Percentiles rank a stretch among this genome's conserved stretches.
These are phyloP conservation scores for Russula griseocarnosa DNA, from an alignment of 768 basidiomycete genomes.

Conservation along the genomic window DNA sequence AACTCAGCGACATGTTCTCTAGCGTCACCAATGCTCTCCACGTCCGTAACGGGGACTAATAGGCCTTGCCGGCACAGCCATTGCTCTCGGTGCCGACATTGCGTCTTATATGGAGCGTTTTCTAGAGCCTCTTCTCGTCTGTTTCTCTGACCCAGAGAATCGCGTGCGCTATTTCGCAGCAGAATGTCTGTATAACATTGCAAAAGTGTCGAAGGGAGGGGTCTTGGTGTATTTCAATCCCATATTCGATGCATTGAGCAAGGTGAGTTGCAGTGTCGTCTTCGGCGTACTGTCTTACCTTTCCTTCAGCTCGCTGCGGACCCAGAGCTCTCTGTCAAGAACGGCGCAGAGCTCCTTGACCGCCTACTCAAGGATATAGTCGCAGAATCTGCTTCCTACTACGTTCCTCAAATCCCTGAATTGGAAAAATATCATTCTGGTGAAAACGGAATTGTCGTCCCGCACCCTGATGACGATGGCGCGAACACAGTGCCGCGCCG, in stretches of 20 bases:
- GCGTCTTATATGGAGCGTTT: conserved; percentile 94
- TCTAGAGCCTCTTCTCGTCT: conserved; percentile 79
- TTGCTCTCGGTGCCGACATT: conserved; percentile 89
- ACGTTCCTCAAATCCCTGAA: conserved; percentile 84
- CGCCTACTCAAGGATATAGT: conserved; percentile 98
- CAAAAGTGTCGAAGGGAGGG: conserved; percentile 95
- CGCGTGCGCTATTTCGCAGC: conserved; percentile 96
- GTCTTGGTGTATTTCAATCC: conserved; percentile 97
- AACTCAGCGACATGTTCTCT: conserved; percentile 91
- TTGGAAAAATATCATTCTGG: conserved; percentile 61
- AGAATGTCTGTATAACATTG: conserved; percentile 97
- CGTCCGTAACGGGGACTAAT: conserved; percentile 93
- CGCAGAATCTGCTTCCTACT: conserved; percentile 91
- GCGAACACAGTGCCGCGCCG: conserved; percentile 45
- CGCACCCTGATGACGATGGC: conserved; percentile 53
- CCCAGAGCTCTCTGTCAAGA: conserved; percentile 93
- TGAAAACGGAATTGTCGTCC: conserved; percentile 56
- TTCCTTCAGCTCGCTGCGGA: conserved; percentile 82
- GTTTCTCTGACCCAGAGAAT: conserved; percentile 93
- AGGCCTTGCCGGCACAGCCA: conserved; percentile 94
- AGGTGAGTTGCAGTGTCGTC: conserved; percentile 49
- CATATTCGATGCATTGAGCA: conserved; percentile 95
- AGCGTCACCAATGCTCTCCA: conserved; percentile 79
- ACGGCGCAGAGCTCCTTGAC: conserved; percentile 95
- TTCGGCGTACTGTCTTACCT: background rate